Percentiles rank a stretch among this genome's conserved stretches.
Conservation (phyloP, 2,329 filamentous ascomycete species). For the Periconia macrospinosa region DNA sequence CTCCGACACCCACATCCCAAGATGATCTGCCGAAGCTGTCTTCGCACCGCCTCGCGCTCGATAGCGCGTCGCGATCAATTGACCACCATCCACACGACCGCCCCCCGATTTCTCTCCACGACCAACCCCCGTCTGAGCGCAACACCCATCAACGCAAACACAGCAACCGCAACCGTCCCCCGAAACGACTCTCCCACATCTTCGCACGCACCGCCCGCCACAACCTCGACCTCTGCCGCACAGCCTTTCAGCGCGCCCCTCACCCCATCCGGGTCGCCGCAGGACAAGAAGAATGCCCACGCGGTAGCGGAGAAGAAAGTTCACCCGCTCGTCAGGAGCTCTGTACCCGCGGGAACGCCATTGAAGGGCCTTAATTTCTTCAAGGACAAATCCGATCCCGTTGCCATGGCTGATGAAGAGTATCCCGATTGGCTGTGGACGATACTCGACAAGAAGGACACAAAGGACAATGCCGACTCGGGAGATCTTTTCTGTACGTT, state of each 20-base stretch:
- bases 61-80: constrained; percentile 4
- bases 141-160: constrained; percentile 28
- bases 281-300: constrained; percentile 25
- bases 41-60: constrained; percentile 35
- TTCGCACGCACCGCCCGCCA: constrained; percentile 39
- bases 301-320: constrained; percentile 31
- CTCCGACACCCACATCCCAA: constrained; percentile 18
- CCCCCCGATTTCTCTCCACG: constrained; percentile 31
- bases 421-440: constrained; percentile 83
- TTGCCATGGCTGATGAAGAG: constrained; percentile 72
- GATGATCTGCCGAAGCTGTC: constrained; percentile 46
- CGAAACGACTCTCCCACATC: constrained; percentile 26
- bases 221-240: constrained; percentile 49
- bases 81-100: constrained; percentile 7
- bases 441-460: constrained; percentile 65
- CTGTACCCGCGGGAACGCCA: constrained; percentile 68
- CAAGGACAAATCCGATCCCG: constrained; percentile 72
- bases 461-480: constrained; percentile 56
- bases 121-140: constrained; percentile 22
- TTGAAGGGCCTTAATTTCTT: constrained; percentile 76
- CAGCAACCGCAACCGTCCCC: constrained; percentile 27
- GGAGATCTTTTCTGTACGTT: constrained; percentile 80
- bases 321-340: constrained; percentile 41
- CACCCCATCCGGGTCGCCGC: constrained; percentile 25
- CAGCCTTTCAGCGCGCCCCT: constrained; percentile 50